Conservation (phyloP, 352 stramenopile genomes). For the Pythium myriotylum region DNA sequence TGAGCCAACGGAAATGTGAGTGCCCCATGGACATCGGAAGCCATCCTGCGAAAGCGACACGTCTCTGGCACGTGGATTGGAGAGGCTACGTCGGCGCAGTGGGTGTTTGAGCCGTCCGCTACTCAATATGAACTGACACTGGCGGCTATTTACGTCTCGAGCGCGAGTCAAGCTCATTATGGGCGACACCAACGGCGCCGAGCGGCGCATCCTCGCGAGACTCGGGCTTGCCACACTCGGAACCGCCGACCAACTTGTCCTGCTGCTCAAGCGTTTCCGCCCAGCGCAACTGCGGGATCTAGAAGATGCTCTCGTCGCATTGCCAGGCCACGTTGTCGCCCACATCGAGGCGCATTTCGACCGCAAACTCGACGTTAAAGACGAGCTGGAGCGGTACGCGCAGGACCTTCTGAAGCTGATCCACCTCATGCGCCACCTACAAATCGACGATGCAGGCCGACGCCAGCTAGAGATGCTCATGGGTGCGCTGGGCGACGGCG, state of each 20-base stretch:
- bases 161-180: neutral
- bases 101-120: no score
- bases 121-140: no score
- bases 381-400: slow-evolving; percentile 63
- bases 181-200: neutral
- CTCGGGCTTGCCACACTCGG: slow-evolving; percentile 41
- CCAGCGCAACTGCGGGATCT: slow-evolving; percentile 46
- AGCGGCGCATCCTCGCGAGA: slow-evolving; percentile 41
- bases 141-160: no score
- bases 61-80: no score
- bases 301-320: slow-evolving; percentile 25
- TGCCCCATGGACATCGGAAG: no score
- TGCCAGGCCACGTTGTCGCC: slow-evolving; percentile 20
- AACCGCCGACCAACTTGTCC: slow-evolving; percentile 37
- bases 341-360: slow-evolving; percentile 52
- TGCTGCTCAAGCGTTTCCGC: slow-evolving; percentile 47
- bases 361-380: slow-evolving; percentile 53
- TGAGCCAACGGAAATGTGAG: no score
- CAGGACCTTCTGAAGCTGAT: slow-evolving; percentile 62
- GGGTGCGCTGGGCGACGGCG: slow-evolving; percentile 40
- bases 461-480: slow-evolving; percentile 44
- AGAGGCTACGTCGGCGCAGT: no score
- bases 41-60: no score
- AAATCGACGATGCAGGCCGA: slow-evolving; percentile 31
- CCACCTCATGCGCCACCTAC: slow-evolving; percentile 47